Conservation (phyloP, 768 basidiomycete genomes). For the Suillus subluteus region DNA sequence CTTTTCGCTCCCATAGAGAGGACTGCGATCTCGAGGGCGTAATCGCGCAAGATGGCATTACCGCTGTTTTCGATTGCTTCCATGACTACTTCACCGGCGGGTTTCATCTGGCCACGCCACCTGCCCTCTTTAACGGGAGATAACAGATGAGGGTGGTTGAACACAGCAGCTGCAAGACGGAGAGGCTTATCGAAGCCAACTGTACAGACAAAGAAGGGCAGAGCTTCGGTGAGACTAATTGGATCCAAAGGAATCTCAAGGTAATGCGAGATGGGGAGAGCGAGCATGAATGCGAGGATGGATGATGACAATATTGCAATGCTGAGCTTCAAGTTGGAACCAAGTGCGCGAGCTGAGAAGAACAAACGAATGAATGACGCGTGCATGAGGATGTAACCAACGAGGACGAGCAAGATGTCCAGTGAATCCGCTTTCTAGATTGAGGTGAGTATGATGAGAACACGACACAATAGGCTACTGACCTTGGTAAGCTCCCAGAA, state of each 20-base stretch:
- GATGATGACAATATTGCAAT: slow-evolving; percentile 81
- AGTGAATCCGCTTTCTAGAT: slow-evolving; percentile 88
- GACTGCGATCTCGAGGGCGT: slow-evolving; percentile 89
- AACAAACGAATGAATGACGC: slow-evolving; percentile 91
- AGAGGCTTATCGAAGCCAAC: slow-evolving; percentile 98
- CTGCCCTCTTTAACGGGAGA: slow-evolving; percentile 41
- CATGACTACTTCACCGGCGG: slow-evolving; percentile 82
- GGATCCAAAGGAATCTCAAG: slow-evolving; percentile 90
- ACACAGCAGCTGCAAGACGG: slow-evolving; percentile 86
- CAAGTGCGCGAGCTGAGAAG: slow-evolving; percentile 84
- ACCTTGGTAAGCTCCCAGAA: slow-evolving; percentile 90
- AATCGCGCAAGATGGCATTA: slow-evolving; percentile 87
- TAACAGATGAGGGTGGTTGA: slow-evolving; percentile 75
- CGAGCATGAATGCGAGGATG: slow-evolving; percentile 81
- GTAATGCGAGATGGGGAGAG: slow-evolving; percentile 76
- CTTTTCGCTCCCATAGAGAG: slow-evolving; percentile 85
- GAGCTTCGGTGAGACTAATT: slow-evolving; percentile 89
- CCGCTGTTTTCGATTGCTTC: slow-evolving; percentile 83
- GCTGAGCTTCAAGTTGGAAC: slow-evolving; percentile 69
- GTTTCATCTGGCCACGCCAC: slow-evolving; percentile 58
- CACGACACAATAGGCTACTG: slow-evolving; percentile 23
- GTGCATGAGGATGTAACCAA: slow-evolving; percentile 96
- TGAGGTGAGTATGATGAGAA: slow-evolving; percentile 20
- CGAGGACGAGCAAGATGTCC: slow-evolving; percentile 92
- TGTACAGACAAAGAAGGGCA: slow-evolving; percentile 97